These are phyloP conservation scores for Phaffia australis DNA, from an alignment of 768 basidiomycete genomes.

Conservation along the genomic window DNA sequence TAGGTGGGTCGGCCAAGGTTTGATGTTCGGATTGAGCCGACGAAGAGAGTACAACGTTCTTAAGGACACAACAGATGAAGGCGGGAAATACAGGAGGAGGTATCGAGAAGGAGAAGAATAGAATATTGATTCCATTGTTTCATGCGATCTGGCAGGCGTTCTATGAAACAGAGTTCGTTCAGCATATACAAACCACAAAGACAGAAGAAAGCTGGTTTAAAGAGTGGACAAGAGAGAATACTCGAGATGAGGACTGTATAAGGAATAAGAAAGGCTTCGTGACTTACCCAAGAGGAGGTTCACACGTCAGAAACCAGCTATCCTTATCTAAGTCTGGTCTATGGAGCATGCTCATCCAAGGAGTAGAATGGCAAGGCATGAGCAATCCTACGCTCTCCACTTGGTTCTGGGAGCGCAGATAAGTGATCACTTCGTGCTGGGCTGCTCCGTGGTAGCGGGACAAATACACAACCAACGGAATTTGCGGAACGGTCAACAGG, in stretches of 20 bases:
- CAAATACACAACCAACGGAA: conserved; percentile 59
- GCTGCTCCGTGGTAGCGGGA: conserved; percentile 65
- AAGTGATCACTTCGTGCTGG: conserved; percentile 64
- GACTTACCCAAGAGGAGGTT: conserved; percentile 75
- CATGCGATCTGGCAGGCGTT: conserved; percentile 29
- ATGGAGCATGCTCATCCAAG: conserved; percentile 82
- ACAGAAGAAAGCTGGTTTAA: neutral
- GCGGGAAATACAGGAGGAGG: conserved; percentile 57
- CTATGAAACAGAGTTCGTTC: conserved; percentile 21
- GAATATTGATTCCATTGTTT: conserved; percentile 52
- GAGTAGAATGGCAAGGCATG: conserved; percentile 96
- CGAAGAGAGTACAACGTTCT: conserved; percentile 13
- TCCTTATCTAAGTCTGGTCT: conserved; percentile 49
- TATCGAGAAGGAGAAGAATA: conserved; percentile 61
- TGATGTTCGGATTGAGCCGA: conserved; percentile 32
- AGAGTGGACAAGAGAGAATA: neutral
- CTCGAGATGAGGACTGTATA: too few species aligned
- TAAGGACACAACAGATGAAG: conserved; percentile 35
- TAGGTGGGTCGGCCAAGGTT: conserved; percentile 72
- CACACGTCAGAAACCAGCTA: conserved; percentile 82
- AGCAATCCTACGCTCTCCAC: conserved; percentile 59
- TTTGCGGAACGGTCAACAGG: conserved; percentile 43
- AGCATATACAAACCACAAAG: neutral
- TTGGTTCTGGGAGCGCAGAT: conserved; percentile 46
- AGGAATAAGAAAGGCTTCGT: neutral